Conservation (phyloP, 1,284 basidiomycete genomes). For the Chondrostereum purpureum region DNA sequence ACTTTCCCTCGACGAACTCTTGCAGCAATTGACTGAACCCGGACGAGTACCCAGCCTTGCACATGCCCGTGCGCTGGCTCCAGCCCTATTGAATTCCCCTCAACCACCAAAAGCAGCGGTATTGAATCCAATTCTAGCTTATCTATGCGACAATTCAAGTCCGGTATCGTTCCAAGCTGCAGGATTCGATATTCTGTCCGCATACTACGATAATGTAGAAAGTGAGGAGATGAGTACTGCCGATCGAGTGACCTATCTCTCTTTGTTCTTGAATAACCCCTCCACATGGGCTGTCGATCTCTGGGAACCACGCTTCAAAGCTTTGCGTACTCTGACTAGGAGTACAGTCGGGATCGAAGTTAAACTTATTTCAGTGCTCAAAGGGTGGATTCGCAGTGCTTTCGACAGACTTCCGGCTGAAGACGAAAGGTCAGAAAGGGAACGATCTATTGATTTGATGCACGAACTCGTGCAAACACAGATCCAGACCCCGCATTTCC, state of each 20-base stretch:
- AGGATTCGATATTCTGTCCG: conserved; percentile 63
- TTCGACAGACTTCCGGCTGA: conserved; percentile 41
- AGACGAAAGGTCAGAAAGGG: conserved; percentile 45
- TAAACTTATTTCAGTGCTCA: conserved; percentile 45
- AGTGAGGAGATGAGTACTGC: conserved; percentile 34
- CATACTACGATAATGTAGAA: conserved; percentile 49
- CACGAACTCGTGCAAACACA: conserved; percentile 49
- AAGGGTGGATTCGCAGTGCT: conserved; percentile 56
- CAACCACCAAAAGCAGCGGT: conserved; percentile 31
- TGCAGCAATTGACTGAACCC: conserved; percentile 44
- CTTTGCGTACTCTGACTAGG: conserved; percentile 52
- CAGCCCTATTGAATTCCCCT: conserved; percentile 44
- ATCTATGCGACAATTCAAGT: conserved; percentile 45
- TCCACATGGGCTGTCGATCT: conserved; percentile 53
- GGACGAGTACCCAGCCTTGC: conserved; percentile 49
- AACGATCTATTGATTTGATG: conserved; percentile 53
- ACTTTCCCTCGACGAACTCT: background rate
- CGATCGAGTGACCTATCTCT: conserved; percentile 55
- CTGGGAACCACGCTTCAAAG: conserved; percentile 65
- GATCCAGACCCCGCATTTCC: conserved; percentile 41
- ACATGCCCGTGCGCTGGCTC: conserved; percentile 42
- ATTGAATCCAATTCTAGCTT: conserved; percentile 42
- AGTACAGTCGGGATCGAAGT: conserved; percentile 63
- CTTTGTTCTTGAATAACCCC: conserved; percentile 43
- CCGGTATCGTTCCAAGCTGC: conserved; percentile 53